Base-by-base conservation (phyloP, 1,284 basidiomycete species). In the Boletus semigastroideus region DNA sequence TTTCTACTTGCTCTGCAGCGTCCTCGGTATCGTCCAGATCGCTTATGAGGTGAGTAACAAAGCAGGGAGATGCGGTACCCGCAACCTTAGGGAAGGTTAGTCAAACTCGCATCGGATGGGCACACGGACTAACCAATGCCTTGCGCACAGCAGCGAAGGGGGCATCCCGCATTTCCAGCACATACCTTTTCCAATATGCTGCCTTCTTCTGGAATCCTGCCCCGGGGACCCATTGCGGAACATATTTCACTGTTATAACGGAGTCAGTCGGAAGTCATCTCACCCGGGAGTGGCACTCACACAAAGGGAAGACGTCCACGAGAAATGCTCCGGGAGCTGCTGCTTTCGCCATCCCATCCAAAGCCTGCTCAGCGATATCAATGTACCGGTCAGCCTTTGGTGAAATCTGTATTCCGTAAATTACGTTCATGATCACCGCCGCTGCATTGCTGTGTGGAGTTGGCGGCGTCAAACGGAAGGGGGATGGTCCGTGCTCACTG, bases 351-450 rank as follows among this genome's bases (percentile, higher is more conserved):
- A 73, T 69, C 5, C 65, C 67, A 28, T 73, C 64, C 33, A 75
- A 49, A 5, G 70, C 72, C 33, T 53, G 63, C 57, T 75, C 73
- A 2, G 73, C 72, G 4, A 74, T 63, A 2, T 61, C 60, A 20
- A 74, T 64, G 50, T 73, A 73, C 36, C 62, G 63, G 44, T 75
- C 74, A 3, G 61, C 60, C 42, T 63, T 57, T 17, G 66, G 62
- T 17, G 61, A 56, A 36, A 76, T 68, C 27, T 64, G 59, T 38
- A 74, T 73, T 16, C 70, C 70, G 22, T 72, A 73, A 25, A 68
- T 67, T 13, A 74, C 68, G 11, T 71, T 73, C 66, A 73, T 71
- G 46, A 66, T 66, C 4, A 70, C 66, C 13, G 73, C 72, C 11
- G 71, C 76, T 17, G 74, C 66, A 52, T 74, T 74, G 40, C 76